These are phyloP conservation scores for Rhynchosporium agropyri DNA, from an alignment of 2,329 filamentous ascomycete genomes.

Conservation along the genomic window DNA sequence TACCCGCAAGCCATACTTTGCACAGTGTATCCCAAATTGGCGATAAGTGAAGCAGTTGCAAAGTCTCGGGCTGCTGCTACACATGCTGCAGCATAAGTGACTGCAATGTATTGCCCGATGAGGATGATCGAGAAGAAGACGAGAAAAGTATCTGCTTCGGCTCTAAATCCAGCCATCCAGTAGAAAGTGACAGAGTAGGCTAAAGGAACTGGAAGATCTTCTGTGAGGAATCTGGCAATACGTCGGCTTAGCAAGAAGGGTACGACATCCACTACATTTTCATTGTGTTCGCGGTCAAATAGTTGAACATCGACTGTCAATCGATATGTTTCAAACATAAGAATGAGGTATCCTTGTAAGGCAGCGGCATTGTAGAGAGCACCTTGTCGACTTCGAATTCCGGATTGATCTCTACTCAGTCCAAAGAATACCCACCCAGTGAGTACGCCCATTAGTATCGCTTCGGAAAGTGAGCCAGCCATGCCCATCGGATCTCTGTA, in stretches of 20 bases:
- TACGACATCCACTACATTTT: conserved; percentile 70
- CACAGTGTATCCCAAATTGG: conserved; percentile 71
- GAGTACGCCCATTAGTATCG: conserved; percentile 70
- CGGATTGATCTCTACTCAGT: conserved; percentile 65
- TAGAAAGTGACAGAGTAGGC: conserved; percentile 73
- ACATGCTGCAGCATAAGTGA: conserved; percentile 70
- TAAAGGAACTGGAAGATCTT: conserved; percentile 73
- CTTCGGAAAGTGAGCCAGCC: conserved; percentile 69
- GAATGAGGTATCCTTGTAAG: conserved; percentile 74
- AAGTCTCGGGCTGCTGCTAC: conserved; percentile 69
- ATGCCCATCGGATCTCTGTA: conserved; percentile 78
- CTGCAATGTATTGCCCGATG: conserved; percentile 72
- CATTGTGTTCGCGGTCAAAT: conserved; percentile 75
- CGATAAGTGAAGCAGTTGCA: conserved; percentile 69
- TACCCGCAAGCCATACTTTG: conserved; percentile 77
- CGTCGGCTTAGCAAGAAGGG: conserved; percentile 72
- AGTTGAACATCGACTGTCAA: conserved; percentile 73
- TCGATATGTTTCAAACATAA: conserved; percentile 76
- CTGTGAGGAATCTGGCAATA: conserved; percentile 67
- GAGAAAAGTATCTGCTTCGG: conserved; percentile 66
- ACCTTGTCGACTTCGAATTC: conserved; percentile 73
- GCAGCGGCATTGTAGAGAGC: conserved; percentile 72
- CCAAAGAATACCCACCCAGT: conserved; percentile 74
- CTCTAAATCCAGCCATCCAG: conserved; percentile 76
- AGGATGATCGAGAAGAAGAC: conserved; percentile 71